Evolutionary conservation across 345 rosid species (phyloP).

Genomic region (Noccaea caerulescens): DNA sequence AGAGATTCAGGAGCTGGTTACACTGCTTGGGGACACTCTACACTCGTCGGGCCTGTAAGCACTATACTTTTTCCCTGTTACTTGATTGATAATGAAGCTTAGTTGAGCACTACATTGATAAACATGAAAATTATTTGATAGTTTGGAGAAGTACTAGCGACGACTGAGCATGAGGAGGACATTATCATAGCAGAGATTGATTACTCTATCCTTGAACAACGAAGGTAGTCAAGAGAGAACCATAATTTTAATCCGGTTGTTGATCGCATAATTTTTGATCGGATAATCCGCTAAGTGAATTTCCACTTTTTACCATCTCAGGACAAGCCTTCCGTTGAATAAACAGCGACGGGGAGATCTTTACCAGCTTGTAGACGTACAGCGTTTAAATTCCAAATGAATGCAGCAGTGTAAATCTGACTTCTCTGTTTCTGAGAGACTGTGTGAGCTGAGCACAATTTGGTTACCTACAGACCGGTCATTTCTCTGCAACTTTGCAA

Average conservation of each 20-base stretch:
- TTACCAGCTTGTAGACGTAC: conserved; percentile 77
- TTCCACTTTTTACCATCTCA: conserved; percentile 27
- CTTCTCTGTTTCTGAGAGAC: conserved; percentile 4
- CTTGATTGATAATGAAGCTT: neutral
- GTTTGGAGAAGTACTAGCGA: conserved; percentile 93
- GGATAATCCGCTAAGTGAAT: neutral
- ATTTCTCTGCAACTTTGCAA: conserved; percentile 14
- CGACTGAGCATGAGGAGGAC: conserved; percentile 78
- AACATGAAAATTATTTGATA: conserved; percentile 41
- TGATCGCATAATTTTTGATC: neutral
- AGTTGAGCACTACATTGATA: conserved; percentile 6
- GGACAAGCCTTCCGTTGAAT: conserved; percentile 71
- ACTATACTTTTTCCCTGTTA: neutral
- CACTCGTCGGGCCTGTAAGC: conserved; percentile 62
- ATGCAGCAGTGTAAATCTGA: conserved; percentile 21
- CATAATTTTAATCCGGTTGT: neutral
- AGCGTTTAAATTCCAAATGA: conserved; percentile 52
- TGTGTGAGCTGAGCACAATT: conserved; percentile 16
- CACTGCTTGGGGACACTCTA: conserved; percentile 98
- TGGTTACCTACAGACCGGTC: conserved; percentile 13
- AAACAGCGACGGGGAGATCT: conserved; percentile 84
- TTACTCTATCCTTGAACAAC: conserved; percentile 71
- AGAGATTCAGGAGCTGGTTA: conserved; percentile 74
- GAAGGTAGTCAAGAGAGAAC: conserved; percentile 55
- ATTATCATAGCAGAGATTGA: conserved; percentile 82